Evolutionary conservation across 192 early-diverging fungal species (phyloP).

Genomic region (Dispira simplex): DNA sequence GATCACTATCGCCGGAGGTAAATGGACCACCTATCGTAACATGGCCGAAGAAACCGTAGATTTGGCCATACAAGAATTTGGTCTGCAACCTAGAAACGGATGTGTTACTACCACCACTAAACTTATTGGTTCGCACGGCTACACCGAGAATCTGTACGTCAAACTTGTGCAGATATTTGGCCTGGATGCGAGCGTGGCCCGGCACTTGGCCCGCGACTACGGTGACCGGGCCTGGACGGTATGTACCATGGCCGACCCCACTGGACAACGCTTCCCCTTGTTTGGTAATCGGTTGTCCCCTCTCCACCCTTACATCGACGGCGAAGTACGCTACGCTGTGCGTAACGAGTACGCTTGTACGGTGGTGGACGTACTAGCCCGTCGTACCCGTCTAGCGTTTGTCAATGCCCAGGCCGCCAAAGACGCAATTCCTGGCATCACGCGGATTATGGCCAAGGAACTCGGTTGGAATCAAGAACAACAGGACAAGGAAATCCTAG

Average conservation of each 20-base stretch:
- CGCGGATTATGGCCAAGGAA: conserved; percentile 86
- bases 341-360: conserved; percentile 87
- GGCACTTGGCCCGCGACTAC: conserved; percentile 81
- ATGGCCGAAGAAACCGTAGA: conserved; percentile 96
- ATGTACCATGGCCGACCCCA: conserved; percentile 60
- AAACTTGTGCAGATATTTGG: conserved; percentile 93
- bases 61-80: conserved; percentile 60
- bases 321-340: conserved; percentile 85
- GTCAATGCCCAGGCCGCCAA: conserved; percentile 82
- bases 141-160: conserved; percentile 88
- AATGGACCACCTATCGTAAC: conserved; percentile 96
- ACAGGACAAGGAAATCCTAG: conserved; percentile 47
- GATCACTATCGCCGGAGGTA: conserved; percentile 93
- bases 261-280: conserved; percentile 57
- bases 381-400: conserved; percentile 84
- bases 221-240: conserved; percentile 91
- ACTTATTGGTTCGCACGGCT: conserved; percentile 76
- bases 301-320: conserved; percentile 85
- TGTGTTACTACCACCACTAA: conserved; percentile 63
- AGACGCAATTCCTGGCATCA: conserved; percentile 69
- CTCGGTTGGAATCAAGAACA: conserved; percentile 58
- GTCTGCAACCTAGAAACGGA: conserved; percentile 41
- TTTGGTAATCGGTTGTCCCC: conserved; percentile 63
- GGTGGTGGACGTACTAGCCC: conserved; percentile 83
- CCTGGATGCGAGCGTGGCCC: conserved; percentile 79